Percentiles rank a stretch among this genome's conserved stretches.
Conservation (phyloP, 2,329 filamentous ascomycete genomes). For the Trichoderma brevicompactum region DNA sequence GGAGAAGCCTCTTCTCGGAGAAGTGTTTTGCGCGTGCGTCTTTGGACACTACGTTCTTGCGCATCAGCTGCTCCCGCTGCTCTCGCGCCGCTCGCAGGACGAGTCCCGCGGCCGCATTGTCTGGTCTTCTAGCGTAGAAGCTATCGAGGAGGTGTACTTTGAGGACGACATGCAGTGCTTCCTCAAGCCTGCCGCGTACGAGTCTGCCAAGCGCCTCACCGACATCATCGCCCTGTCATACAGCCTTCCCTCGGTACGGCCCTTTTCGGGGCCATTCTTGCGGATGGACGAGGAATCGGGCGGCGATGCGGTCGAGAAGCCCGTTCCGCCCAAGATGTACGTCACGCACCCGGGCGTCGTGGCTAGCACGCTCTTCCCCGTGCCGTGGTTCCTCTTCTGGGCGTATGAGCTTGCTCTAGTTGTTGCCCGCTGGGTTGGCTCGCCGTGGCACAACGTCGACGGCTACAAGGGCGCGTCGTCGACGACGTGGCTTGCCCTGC, state of each 20-base stretch:
- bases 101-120: conserved; percentile 69
- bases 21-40: conserved; percentile 88
- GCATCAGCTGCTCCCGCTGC: conserved; percentile 77
- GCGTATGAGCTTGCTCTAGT: conserved; percentile 71
- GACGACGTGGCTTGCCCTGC: conserved; percentile 77
- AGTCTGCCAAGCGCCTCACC: conserved; percentile 83
- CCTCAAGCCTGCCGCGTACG: conserved; percentile 68
- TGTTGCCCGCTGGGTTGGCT: conserved; percentile 76
- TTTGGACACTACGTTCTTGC: conserved; percentile 94
- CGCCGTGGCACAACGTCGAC: conserved; percentile 83
- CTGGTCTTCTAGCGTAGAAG: conserved; percentile 86
- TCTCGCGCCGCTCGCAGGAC: conserved; percentile 55
- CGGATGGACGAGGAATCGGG: conserved; percentile 36
- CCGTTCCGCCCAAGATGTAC: conserved; percentile 66
- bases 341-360: conserved; percentile 86
- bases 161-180: conserved; percentile 78
- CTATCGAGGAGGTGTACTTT: conserved; percentile 57
- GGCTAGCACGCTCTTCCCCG: conserved; percentile 77
- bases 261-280: conserved; percentile 63
- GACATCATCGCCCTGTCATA: conserved; percentile 80
- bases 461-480: conserved; percentile 77
- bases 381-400: conserved; percentile 70
- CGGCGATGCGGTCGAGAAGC: conserved; percentile 31
- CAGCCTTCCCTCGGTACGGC: conserved; percentile 64
- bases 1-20: conserved; percentile 65